Base-by-base conservation (phyloP, 306 rosid genomes). In the Prosopis cineraria region DNA sequence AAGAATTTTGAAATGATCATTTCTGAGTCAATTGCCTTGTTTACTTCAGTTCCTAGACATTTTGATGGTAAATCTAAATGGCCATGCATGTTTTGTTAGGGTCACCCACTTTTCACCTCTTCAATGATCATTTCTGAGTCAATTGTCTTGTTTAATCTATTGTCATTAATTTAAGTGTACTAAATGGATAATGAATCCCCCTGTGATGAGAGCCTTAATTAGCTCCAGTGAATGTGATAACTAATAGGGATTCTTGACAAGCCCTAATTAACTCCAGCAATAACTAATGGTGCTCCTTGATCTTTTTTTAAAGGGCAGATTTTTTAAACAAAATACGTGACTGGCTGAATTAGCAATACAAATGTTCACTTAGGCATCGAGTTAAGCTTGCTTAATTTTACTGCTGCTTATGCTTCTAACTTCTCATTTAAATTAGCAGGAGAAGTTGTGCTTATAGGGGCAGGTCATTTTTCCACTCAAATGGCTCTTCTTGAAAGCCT, bases 361-460 rank as follows among this genome's bases (percentile, higher is more conserved):
- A 78, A 24, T 48, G 30, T 27, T 50, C 70, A 24, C 8, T 27
- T 44, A 58, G 39, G 37, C 68, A 14, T 58, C 31, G 20, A 20
- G 77, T 33, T 29, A 30, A 66, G 40, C 72, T 48, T 60, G 80
- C 56, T 53, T 74, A 68, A 68, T 55, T 78, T 44, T 60, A 29
- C 17, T 59, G 30, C 68, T 58, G 70, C 19, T 44, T 65, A 36
- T 30, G 77, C 33, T 24, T 73, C 36, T 44, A 39, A 25, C 0
- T 68, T 76, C 55, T 60, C 58, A 74, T 55, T 68, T 74, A 62
- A 70, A 69, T 67, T 3, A 73, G 70, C 48, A 14, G 19, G 41
- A 40, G 37, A 59, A 79, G 73, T 67, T 16, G 25, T 47, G 44
- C 37, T 29, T 41, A 29, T 48, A 22, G 64, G 43, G 50, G 67